Base-by-base conservation (phyloP, 1,139 yeast species). In the Saccharomyces hybrid region DNA sequence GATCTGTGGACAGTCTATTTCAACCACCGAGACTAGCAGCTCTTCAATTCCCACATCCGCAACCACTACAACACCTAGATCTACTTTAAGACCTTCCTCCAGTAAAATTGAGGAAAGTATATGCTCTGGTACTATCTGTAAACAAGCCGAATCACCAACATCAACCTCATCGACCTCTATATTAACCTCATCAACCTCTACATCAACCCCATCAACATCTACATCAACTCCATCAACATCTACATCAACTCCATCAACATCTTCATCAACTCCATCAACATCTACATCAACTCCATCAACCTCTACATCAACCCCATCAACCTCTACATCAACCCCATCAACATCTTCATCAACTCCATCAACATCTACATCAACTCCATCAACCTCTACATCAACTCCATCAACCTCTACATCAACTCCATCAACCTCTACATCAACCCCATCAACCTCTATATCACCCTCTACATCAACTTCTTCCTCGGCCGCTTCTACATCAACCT, bases 401-500 rank as follows among this genome's bases (percentile, higher is more conserved):
- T 7, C 50, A 6, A 16, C 16, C 16, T 16, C 16, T 16, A 16
- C 16, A 16, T 4, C 48, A 12, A 2, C 11, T 14, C 3, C 5
- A 26, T 28, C 49, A n/a, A 27, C 50, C 26, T 21, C 47, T 16
- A 28, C 32, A n/a, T n/a, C 51, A 4, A 28, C 47, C 14, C 24
- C 47, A 48, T 3, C 49, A 14, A 9, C 42, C 9, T n/a, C 50
- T 42, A 6, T 12, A 2, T 28, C 48, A 1, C 19, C 48, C 14
- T 46, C 49, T 47, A 16, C 51, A n/a, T 31, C 52, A 26, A 32
- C 53, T 14, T 32, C 54, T 21, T 4, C 31, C 29, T 29, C 50
- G 6, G 34, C 48, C 11, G 14, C 57, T 8, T 29, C 53, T 29
- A 16, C 48, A 16, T 31, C 48, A 21, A 42, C 19, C 3, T 19